phyloP scores from a whole-genome alignment of 371 early-diverging fungal species.

The Dinochytrium kinnereticum region DNA sequence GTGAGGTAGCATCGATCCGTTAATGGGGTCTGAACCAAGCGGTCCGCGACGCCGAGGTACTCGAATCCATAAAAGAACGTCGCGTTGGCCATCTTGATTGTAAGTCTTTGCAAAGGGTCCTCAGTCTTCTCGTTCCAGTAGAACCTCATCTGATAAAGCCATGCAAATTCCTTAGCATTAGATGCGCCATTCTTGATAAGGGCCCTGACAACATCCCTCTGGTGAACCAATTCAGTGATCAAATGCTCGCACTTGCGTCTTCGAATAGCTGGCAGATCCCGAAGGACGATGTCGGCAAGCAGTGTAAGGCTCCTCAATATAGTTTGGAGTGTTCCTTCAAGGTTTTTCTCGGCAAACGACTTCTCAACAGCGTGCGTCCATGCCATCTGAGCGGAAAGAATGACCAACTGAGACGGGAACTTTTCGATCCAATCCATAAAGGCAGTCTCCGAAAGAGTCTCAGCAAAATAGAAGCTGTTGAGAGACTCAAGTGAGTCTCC shows the following conservation, averaged over 20 bases:
- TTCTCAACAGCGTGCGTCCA: slow-evolving; percentile 91
- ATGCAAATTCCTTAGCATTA: slow-evolving; percentile 81
- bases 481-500: slow-evolving; percentile 70
- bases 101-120: slow-evolving; percentile 75
- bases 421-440: slow-evolving; percentile 89
- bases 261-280: slow-evolving; percentile 79
- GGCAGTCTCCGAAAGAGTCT: slow-evolving; percentile 60
- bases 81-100: slow-evolving; percentile 93
- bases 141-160: slow-evolving; percentile 98
- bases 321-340: slow-evolving; percentile 63
- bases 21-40: slow-evolving; percentile 96
- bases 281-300: slow-evolving; percentile 91
- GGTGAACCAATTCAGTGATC: slow-evolving; percentile 98
- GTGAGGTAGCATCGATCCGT: slow-evolving; percentile 98
- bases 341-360: slow-evolving; percentile 35
- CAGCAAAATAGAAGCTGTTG: slow-evolving; percentile 68
- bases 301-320: slow-evolving; percentile 80
- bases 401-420: slow-evolving; percentile 92
- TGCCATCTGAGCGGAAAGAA: slow-evolving; percentile 85
- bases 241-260: slow-evolving; percentile 96
- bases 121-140: slow-evolving; percentile 73
- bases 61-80: slow-evolving; percentile 95
- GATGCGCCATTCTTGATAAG: slow-evolving; percentile 64
- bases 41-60: slow-evolving; percentile 95
- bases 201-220: slow-evolving; percentile 89